phyloP scores from a whole-genome alignment of 2,329 filamentous ascomycete species.

The Sarocladium kiliense region DNA sequence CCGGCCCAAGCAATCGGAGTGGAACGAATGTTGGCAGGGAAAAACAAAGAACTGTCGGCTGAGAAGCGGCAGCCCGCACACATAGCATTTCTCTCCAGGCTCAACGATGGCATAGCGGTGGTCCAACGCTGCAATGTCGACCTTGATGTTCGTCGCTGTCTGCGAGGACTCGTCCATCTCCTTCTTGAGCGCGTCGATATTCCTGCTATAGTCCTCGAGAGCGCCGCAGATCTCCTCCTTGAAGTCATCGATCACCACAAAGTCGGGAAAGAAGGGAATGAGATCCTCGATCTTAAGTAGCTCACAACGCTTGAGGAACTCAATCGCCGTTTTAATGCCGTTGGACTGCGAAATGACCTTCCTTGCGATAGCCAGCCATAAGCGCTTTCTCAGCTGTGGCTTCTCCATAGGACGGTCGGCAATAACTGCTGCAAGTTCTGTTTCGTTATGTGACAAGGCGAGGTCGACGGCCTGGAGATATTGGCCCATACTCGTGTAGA shows the following conservation, averaged over 20 bases:
- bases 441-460: slow-evolving; percentile 81
- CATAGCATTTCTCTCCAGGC: slow-evolving; percentile 89
- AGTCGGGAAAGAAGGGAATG: slow-evolving; percentile 97
- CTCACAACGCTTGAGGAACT: slow-evolving; percentile 87
- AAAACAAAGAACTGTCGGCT: slow-evolving; percentile 97
- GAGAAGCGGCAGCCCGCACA: slow-evolving; percentile 78
- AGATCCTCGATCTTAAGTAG: slow-evolving; percentile 92
- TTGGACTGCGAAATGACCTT: slow-evolving; percentile 85
- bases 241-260: slow-evolving; percentile 98
- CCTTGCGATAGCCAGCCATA: slow-evolving; percentile 93
- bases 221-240: slow-evolving; percentile 96
- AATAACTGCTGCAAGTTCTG: slow-evolving; percentile 84
- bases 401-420: slow-evolving; percentile 81
- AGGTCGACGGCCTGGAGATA: slow-evolving; percentile 91
- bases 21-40: slow-evolving; percentile 95
- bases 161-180: slow-evolving; percentile 95
- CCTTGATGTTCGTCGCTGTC: slow-evolving; percentile 85
- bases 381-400: slow-evolving; percentile 76
- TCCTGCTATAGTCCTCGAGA: slow-evolving; percentile 86
- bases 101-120: slow-evolving; percentile 93
- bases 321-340: slow-evolving; percentile 88
- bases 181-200: slow-evolving; percentile 80
- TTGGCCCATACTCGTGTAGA: slow-evolving; percentile 94
- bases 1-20: slow-evolving; percentile 86
- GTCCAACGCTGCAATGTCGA: slow-evolving; percentile 81